A percentile compares a stretch with the other conserved stretches of the same genome.
Conservation (phyloP, 225 moss, liverwort and hornwort species). For the Straminergon stramineum region DNA sequence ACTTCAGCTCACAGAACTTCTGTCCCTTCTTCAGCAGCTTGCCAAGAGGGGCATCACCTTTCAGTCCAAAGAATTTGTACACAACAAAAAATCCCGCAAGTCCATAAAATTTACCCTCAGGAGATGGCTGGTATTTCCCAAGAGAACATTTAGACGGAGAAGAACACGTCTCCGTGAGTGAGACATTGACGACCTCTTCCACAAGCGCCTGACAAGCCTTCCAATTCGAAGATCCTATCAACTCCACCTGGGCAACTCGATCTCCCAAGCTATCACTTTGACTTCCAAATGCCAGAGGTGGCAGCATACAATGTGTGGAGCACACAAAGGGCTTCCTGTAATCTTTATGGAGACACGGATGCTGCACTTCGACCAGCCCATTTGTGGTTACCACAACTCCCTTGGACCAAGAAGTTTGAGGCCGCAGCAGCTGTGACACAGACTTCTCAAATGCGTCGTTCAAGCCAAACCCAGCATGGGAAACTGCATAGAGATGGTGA, state of each 20-base stretch:
- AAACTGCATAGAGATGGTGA: slow-evolving; percentile 85
- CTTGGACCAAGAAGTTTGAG: slow-evolving; percentile 26
- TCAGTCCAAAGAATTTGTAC: slow-evolving; percentile 94
- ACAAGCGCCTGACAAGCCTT: slow-evolving; percentile 68
- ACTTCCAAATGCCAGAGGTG: slow-evolving; percentile 41
- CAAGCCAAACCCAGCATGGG: slow-evolving; percentile 86
- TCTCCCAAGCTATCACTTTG: slow-evolving; percentile 27
- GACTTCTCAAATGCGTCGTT: slow-evolving; percentile 98
- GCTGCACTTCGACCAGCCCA: slow-evolving; percentile 39
- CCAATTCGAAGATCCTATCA: slow-evolving; percentile 84
- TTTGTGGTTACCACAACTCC: slow-evolving; percentile 22
- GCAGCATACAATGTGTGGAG: slow-evolving; percentile 76
- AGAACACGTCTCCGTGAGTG: slow-evolving; percentile 22
- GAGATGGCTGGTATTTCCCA: slow-evolving; percentile 77
- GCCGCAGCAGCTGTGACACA: slow-evolving; percentile 58
- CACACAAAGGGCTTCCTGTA: slow-evolving; percentile 75
- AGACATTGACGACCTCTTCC: slow-evolving; percentile 57
- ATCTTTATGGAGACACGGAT: slow-evolving; percentile 80
- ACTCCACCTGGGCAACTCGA: slow-evolving; percentile 55
- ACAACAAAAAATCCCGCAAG: slow-evolving; percentile 97
- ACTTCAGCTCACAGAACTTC: slow-evolving; percentile 71
- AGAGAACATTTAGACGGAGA: slow-evolving; percentile 55
- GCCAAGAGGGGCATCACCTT: slow-evolving; percentile 52
- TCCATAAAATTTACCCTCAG: slow-evolving; percentile 80
- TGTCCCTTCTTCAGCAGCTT: slow-evolving; percentile 77